These are phyloP conservation scores for Periconia macrospinosa DNA, from an alignment of 2,329 filamentous ascomycete species.

Conservation along the genomic window DNA sequence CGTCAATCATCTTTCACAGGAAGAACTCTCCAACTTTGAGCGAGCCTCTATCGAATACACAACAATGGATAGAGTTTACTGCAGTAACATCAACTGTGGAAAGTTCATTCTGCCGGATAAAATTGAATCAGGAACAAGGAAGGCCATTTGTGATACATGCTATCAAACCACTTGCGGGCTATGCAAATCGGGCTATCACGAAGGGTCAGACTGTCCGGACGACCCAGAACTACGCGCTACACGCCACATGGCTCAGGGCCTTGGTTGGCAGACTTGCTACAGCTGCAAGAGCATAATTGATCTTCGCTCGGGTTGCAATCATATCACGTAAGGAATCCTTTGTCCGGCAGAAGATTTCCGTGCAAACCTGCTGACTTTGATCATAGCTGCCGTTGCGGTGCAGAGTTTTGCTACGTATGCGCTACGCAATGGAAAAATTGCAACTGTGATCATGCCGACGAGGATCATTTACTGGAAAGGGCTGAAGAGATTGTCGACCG, in stretches of 20 bases:
- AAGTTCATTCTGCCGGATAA: constrained; percentile 5
- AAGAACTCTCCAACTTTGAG: constrained; percentile 5
- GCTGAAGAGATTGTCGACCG: constrained; percentile 30
- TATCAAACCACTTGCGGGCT: constrained; percentile 5
- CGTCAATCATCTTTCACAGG: constrained; percentile 39
- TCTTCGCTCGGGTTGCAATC: constrained; percentile 11
- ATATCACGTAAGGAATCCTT: constrained; percentile 15
- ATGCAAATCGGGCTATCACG: constrained; percentile 12
- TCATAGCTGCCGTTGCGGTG: constrained; percentile 53
- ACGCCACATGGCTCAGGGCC: neutral
- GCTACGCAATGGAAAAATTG: constrained; percentile 45
- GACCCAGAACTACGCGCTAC: constrained; percentile 6
- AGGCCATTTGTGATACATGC: constrained; percentile 5
- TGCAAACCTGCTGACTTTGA: constrained; percentile 49
- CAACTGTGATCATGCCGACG: constrained; percentile 6
- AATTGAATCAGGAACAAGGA: neutral
- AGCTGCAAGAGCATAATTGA: constrained; percentile 6
- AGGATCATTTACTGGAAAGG: constrained; percentile 13
- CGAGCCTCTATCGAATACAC: constrained; percentile 4
- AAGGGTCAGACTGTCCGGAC: constrained; percentile 8
- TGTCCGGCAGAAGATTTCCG: constrained; percentile 41
- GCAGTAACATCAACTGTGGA: constrained; percentile 9
- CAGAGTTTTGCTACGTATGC: constrained; percentile 71
- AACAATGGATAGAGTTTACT: constrained; percentile 6
- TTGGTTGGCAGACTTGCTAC: constrained; percentile 12